phyloP scores from a whole-genome alignment of 2,329 filamentous ascomycete species.

The Ophiostoma australiae region DNA sequence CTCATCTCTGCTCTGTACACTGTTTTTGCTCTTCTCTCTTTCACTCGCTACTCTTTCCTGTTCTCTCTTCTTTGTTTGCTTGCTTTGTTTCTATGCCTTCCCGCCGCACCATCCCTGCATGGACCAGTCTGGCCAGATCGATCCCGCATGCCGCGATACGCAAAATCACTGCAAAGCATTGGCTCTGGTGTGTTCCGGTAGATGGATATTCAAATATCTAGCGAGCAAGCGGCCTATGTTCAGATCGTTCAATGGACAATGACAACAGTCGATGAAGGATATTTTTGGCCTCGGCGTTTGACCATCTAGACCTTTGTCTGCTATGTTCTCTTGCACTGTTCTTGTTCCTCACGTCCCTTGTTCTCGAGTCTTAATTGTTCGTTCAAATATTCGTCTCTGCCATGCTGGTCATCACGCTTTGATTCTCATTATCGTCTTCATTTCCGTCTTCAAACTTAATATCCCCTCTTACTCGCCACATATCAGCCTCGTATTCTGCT shows the following conservation, averaged over 20 bases:
- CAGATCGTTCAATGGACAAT: not conserved
- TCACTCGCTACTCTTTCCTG: not conserved
- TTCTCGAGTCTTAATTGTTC: not conserved
- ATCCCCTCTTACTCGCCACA: not conserved
- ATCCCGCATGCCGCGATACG: not conserved
- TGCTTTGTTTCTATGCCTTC: not conserved
- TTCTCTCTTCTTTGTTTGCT: not conserved
- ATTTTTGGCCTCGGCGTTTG: not conserved
- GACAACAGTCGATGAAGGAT: not conserved
- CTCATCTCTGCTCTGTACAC: not conserved
- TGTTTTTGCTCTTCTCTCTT: not conserved
- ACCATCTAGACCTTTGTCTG: not conserved
- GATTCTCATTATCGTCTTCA: not conserved
- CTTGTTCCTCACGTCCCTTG: not conserved
- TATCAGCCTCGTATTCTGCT: not conserved
- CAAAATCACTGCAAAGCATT: not conserved
- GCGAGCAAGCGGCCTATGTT: not conserved
- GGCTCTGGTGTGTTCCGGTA: constrained; percentile 8
- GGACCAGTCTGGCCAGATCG: constrained; percentile 6
- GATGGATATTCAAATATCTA: not conserved
- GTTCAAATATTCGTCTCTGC: not conserved
- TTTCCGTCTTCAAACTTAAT: not conserved
- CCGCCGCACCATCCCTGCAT: not conserved
- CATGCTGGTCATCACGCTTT: not conserved
- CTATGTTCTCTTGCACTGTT: not conserved